phyloP scores from a whole-genome alignment of 1,284 basidiomycete species.

The Ceratobasidium papillatum region DNA sequence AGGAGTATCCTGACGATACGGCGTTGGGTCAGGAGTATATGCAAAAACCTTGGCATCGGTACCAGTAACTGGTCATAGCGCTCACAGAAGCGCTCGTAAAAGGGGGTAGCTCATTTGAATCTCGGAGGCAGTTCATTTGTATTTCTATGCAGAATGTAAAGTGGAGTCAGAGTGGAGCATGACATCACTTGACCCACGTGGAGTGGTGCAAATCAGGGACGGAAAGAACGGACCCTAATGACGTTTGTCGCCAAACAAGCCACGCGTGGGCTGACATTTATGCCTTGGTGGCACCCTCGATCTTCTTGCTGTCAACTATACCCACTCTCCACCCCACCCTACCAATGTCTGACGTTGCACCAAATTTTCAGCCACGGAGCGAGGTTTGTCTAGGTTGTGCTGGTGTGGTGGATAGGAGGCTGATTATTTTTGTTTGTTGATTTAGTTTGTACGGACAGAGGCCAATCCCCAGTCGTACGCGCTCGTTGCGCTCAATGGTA shows the following conservation, averaged over 20 bases:
- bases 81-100: no score
- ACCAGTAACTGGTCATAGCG: no score
- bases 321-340: background rate
- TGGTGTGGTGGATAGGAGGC: no score
- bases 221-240: background rate
- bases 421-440: background rate
- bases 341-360: conserved; percentile 11
- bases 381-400: background rate
- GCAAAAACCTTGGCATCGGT: conserved; percentile 6
- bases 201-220: conserved; percentile 1
- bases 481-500: conserved; percentile 36
- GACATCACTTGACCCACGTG: conserved; percentile 17
- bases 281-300: background rate
- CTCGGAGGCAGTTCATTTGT: background rate
- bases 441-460: conserved; percentile 25
- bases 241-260: conserved; percentile 32
- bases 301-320: background rate
- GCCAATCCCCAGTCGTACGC: conserved; percentile 20
- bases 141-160: background rate
- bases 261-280: conserved; percentile 24
- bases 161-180: conserved; percentile 3
- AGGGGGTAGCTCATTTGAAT: no score
- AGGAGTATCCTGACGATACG: conserved; percentile 12
- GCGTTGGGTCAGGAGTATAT: conserved; percentile 13
- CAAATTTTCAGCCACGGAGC: conserved; percentile 26